phyloP scores from a whole-genome alignment of 306 rosid species.

The Chamaecrista fasciculata region DNA sequence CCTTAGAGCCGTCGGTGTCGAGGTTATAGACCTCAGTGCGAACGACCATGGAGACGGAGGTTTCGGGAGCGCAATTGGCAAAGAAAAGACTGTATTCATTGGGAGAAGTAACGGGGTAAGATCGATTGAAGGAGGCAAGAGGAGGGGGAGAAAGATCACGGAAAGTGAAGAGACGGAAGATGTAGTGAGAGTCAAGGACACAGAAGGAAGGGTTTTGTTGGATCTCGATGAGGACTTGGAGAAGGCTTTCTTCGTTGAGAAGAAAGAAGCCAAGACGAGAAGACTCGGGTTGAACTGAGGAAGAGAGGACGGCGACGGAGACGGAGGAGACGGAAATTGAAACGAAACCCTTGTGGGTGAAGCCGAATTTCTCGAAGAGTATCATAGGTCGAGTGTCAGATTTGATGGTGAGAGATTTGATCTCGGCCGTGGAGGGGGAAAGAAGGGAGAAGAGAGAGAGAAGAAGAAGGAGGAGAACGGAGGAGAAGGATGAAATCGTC shows the following conservation, averaged over 20 bases:
- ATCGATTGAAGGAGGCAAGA: conserved; percentile 35
- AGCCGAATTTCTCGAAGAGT: conserved; percentile 83
- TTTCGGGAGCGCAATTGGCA: conserved; percentile 68
- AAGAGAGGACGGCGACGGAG: conserved; percentile 36
- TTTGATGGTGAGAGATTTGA: conserved; percentile 63
- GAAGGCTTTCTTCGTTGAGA: conserved; percentile 71
- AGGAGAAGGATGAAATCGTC: conserved; percentile 39
- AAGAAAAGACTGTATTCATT: conserved; percentile 79
- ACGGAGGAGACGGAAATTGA: conserved; percentile 53
- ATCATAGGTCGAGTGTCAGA: conserved; percentile 77
- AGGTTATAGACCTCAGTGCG: conserved; percentile 69
- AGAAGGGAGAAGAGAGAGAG: conserved; percentile 27
- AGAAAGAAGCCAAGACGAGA: conserved; percentile 82
- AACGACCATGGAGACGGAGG: conserved; percentile 67
- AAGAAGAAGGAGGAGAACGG: conserved; percentile 34
- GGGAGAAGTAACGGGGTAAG: conserved; percentile 58
- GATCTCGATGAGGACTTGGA: conserved; percentile 82
- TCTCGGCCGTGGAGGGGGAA: conserved; percentile 59
- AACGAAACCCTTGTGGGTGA: conserved; percentile 77
- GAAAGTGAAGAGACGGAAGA: conserved; percentile 52
- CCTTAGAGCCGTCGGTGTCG: conserved; percentile 50
- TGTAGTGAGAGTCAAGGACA: conserved; percentile 65
- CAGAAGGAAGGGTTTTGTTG: conserved; percentile 69
- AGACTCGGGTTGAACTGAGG: conserved; percentile 28
- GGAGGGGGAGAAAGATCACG: conserved; percentile 81